Evolutionary conservation across 345 rosid species (phyloP), one percentile per base, ranked within the genome.

Genomic region (Eucalyptus polyanthemos): DNA sequence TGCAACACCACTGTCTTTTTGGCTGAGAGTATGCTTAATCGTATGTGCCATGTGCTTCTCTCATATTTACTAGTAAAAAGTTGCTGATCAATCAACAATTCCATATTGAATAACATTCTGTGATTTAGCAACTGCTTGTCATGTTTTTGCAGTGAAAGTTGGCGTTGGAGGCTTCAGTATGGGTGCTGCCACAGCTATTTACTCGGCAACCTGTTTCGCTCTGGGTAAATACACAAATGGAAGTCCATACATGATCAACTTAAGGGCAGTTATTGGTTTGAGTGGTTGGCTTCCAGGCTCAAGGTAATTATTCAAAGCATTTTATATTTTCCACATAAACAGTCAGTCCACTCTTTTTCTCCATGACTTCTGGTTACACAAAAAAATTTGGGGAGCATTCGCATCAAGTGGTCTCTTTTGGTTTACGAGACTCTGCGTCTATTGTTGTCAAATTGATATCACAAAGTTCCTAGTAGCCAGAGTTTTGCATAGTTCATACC

Each of bases 271-370:
- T 58, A 92, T 96, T 29, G 97, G 98, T 58, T 93, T 96, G 62
- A 96, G 99, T 56, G 98, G 99, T 88, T 97, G 99, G 99, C 98
- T 98, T 89, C 99, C 99, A 4, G 97, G 97, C 91, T 94, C 94
- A 92, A 97, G 94, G 99, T 97, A 90, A 40, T 37, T 31, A 37
- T 87, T 40, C 22, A 47, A 11, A 86, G 80, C 54, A 9, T 72
- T 47, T n/a, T 80, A 10, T 42, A 80, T 60, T 56, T 17, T 17
- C 40, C 44, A 86, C 4, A 8, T 40, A 11, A 40, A 21, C 16
- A 2, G 47, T 76, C 83, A 76, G 29, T 76, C 83, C 47, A 40
- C 83, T 76, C 27, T 6, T 76, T 76, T 76, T 76, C 47, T 37
- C 83, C 83, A 40, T 40, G 24, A 40, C 29, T 76, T 40, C 27